These are phyloP conservation scores for Borovskyia barvae DNA, from an alignment of 208 protist genomes.

Conservation along the genomic window DNA sequence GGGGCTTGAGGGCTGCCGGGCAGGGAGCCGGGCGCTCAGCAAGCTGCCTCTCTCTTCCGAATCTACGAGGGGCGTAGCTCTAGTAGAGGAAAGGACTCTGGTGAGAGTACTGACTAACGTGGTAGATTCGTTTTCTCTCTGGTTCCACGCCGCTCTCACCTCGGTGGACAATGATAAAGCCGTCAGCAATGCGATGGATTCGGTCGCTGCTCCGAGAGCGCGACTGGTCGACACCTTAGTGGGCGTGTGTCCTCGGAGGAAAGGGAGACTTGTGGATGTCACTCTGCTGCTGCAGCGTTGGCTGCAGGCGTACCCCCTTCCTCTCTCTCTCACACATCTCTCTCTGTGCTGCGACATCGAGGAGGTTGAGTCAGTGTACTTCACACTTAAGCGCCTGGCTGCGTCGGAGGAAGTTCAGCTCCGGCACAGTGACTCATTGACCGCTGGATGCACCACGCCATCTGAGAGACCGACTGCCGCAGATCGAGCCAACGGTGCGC, in stretches of 20 bases:
- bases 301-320: conserved; percentile 18
- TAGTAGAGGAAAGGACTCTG: conserved; percentile 11
- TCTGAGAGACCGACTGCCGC: background rate
- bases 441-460: background rate
- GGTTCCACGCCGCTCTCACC: too few relatives aligned
- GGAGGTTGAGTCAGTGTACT: conserved; percentile 31
- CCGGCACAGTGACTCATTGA: conserved; percentile 5
- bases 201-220: conserved; percentile 1
- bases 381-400: conserved; percentile 29
- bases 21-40: conserved; percentile 2
- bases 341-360: conserved; percentile 8
- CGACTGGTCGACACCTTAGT: conserved; percentile 17
- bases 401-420: conserved; percentile 18
- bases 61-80: background rate
- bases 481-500: background rate
- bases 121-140: conserved; percentile 3
- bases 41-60: background rate
- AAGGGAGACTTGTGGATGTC: background rate
- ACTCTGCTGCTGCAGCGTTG: conserved; percentile 16
- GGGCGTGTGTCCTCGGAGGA: conserved; percentile 9
- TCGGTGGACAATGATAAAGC: too few relatives aligned
- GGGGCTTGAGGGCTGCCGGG: conserved; percentile 2
- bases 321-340: conserved; percentile 11
- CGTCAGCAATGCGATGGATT: too few relatives aligned
- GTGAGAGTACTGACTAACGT: background rate